Evolutionary conservation across 768 basidiomycete species (phyloP).

Genomic region (Tricholoma saponaceum): DNA sequence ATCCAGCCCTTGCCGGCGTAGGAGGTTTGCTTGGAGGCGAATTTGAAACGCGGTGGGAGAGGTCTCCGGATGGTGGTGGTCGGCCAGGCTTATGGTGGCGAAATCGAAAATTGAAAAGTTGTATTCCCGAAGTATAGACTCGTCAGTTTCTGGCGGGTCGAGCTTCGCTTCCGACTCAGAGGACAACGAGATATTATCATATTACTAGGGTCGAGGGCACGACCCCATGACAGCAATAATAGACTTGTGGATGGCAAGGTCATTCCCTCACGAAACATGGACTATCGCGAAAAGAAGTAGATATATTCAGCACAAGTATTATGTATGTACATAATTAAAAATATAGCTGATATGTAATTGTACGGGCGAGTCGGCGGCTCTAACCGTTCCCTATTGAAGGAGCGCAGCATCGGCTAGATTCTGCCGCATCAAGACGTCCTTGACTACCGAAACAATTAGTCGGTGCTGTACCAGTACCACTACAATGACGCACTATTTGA

Average conservation of each 20-base stretch:
- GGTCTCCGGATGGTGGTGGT: constrained; percentile 27
- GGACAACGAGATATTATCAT: neutral
- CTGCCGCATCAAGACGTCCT: constrained; percentile 43
- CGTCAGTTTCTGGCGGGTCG: neutral
- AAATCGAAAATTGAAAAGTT: constrained; percentile 30
- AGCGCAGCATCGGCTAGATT: constrained; percentile 38
- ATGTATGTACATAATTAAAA: too few relatives aligned
- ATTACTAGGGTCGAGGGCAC: neutral
- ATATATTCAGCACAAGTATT: too few relatives aligned
- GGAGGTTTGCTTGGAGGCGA: constrained; percentile 54
- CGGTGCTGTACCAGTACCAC: neutral
- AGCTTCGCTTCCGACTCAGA: neutral
- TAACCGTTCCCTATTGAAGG: constrained; percentile 13
- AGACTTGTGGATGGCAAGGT: too few relatives aligned
- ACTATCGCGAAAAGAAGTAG: too few relatives aligned
- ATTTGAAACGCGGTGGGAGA: constrained; percentile 69
- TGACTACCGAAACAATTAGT: constrained; percentile 27
- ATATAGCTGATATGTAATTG: too few relatives aligned
- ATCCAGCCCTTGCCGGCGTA: constrained; percentile 56
- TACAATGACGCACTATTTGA: constrained; percentile 31
- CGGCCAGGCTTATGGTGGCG: constrained; percentile 44
- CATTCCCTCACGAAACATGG: too few relatives aligned
- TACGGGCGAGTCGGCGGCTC: neutral
- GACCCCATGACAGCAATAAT: too few relatives aligned
- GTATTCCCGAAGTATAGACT: constrained; percentile 27